Conservation (phyloP, 306 rosid genomes). For the Quercus variabilis region DNA sequence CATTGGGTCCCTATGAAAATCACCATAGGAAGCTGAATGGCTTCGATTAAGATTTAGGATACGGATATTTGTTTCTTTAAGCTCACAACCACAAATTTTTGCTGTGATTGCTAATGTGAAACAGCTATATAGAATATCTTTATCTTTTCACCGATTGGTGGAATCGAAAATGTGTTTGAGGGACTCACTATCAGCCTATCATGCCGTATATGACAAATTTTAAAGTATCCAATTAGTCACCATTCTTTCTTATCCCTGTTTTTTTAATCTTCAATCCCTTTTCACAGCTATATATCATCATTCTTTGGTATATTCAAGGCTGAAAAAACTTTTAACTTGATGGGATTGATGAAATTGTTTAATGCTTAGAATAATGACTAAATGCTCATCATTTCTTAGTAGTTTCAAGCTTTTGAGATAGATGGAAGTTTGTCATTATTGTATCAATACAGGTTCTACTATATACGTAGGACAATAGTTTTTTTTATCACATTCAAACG, state of each 20-base stretch:
- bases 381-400: too few relatives aligned
- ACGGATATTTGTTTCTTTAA: not conserved
- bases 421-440: too few relatives aligned
- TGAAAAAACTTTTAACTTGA: too few relatives aligned
- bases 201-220: constrained; percentile 18
- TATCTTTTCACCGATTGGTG: constrained; percentile 20
- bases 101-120: not conserved
- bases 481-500: too few relatives aligned
- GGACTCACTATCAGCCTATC: too few relatives aligned
- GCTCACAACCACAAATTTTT: constrained; percentile 10
- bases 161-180: constrained; percentile 1
- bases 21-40: not conserved
- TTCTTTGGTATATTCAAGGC: not conserved
- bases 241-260: constrained; percentile 1
- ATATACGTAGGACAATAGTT: too few relatives aligned
- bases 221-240: constrained; percentile 14
- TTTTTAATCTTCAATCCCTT: not conserved
- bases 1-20: constrained; percentile 9
- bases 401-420: too few relatives aligned
- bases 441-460: too few relatives aligned
- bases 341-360: too few relatives aligned
- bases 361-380: too few relatives aligned
- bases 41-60: not conserved
- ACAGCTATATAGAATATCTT: constrained; percentile 19
- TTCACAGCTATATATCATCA: not conserved